Evolutionary conservation across 2,329 filamentous ascomycete genomes (phyloP), one percentile per base, ranked within the genome.

Genomic region (Elsinoe ampelina): DNA sequence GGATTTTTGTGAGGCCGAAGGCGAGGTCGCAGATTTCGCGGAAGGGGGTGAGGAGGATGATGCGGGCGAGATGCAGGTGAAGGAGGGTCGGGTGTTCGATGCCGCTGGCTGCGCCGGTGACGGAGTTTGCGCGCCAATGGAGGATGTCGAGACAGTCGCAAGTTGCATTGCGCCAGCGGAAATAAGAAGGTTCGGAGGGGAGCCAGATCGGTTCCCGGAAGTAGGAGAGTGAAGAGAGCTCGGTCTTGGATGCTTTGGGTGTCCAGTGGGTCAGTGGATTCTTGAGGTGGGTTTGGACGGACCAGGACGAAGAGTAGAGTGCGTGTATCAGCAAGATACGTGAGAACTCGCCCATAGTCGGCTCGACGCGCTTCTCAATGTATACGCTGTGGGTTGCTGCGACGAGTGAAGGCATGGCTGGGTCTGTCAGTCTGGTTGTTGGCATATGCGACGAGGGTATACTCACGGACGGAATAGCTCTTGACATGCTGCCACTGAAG

Each of bases 81-180:
- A 81, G 64, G 0, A 83, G 71, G 1, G 77, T 80, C 2, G 77
- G 73, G 58, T 81, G 78, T 58, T 82, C 79, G 5, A 76, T 68
- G 0, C 79, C 80, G 1, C 72, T 70, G 1, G 73, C 67, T 50
- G 73, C 72, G 3, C 76, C 75, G 30, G 79, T 74, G 0, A 72
- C 73, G 41, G 72, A 75, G 60, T 80, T 80, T 2, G 80, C 80
- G 15, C 74, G 72, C 80, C 80, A 82, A 61, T 83, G 79, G 1
- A 83, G 69, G 1, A 81, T 73, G 57, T 83, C 80, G 2, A 83
- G 62, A 41, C 71, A 74, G 55, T 77, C 75, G 41, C 74, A 73
- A 13, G 71, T 67, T 3, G 72, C 70, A 42, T 77, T 77, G 12
- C 73, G 68, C 75, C 75, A 78, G 32, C 75, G 77, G 0, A 73